Evolutionary conservation across 805 yeast species (phyloP), one percentile per base, ranked within the genome.

Genomic region (Yarrowia sp.): DNA sequence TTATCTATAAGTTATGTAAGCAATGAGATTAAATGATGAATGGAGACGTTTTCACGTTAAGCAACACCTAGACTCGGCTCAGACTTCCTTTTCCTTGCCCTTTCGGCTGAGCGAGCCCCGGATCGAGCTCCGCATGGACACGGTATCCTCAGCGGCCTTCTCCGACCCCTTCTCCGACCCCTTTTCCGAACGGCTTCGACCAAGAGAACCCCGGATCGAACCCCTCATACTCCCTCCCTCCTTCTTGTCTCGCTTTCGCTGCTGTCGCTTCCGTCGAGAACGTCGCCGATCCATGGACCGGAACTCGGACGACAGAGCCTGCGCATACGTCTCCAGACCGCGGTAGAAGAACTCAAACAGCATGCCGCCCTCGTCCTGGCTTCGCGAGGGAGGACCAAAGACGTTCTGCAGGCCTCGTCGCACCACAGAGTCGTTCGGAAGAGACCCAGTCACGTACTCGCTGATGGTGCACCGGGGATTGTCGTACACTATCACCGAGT

Each of bases 391-490:
- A 24, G 24, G 19, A 6, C 49, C 65, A 22, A 51, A 51, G 17
- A 51, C 22, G 17, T 51, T 51, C 32, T 51, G 58, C 16, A 51
- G 58, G 22, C 40, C 17, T 35, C 61, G 43, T 10, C 66, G 66
- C 19, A 28, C 33, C 7, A 30, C 33, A 3, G 59, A 28, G 35
- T 61, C 51, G 24, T 26, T 22, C 3, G 38, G 38, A 17, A 33
- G 38, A 28, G 46, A 36, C 12, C 49, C 54, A 17, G 40, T 33
- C 12, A 59, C 48, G 26, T 22, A 41, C 65, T 65, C 66, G 17
- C 46, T 54, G 24, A 38, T 17, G 24, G 61, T 54, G 46, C 61
- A 54, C 8, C 46, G 44, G 17, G 46, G 61, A 21, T 54, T 38
- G 61, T 54, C 61, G 46, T 54, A 54, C 17, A 54, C 61, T 8